Percentiles rank a stretch among this genome's conserved stretches.
Conservation (phyloP, 2,329 filamentous ascomycete genomes). For the Pyricularia sp. region DNA sequence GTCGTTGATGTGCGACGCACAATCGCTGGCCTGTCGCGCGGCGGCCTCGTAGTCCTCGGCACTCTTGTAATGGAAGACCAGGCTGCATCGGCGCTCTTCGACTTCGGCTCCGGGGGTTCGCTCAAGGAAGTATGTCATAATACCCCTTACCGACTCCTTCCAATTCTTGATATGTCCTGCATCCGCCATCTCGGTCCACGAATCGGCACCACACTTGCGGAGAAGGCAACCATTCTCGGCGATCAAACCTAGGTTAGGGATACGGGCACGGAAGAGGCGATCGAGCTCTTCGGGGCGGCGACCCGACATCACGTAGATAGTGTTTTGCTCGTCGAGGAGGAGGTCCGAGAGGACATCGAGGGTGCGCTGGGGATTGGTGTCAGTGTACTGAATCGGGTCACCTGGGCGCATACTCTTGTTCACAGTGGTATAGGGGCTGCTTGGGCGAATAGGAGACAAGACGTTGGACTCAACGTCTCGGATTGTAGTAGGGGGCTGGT, state of each 20-base stretch:
- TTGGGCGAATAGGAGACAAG: neutral
- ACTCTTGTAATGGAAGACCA: constrained; percentile 84
- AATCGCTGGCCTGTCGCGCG: constrained; percentile 74
- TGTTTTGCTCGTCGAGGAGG: constrained; percentile 69
- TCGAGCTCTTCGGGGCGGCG: constrained; percentile 83
- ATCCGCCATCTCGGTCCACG: constrained; percentile 75
- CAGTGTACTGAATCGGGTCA: neutral
- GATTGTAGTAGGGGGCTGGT: neutral
- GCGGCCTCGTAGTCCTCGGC: constrained; percentile 70
- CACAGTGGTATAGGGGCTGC: neutral
- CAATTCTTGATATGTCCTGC: constrained; percentile 60
- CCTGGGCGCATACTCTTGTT: neutral
- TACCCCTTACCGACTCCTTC: constrained; percentile 76
- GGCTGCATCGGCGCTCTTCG: constrained; percentile 83
- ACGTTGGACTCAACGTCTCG: neutral
- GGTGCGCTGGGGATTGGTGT: constrained; percentile 47
- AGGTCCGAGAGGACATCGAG: constrained; percentile 77
- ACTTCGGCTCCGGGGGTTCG: constrained; percentile 81
- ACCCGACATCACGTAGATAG: constrained; percentile 89
- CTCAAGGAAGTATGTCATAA: constrained; percentile 83
- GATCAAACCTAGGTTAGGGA: constrained; percentile 78
- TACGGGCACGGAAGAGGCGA: constrained; percentile 64
- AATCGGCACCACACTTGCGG: constrained; percentile 55
- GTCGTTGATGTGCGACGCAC: constrained; percentile 91
- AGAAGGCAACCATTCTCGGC: constrained; percentile 94